phyloP scores from a whole-genome alignment of 2,329 filamentous ascomycete species.

The Phyllosticta capitalensis region DNA sequence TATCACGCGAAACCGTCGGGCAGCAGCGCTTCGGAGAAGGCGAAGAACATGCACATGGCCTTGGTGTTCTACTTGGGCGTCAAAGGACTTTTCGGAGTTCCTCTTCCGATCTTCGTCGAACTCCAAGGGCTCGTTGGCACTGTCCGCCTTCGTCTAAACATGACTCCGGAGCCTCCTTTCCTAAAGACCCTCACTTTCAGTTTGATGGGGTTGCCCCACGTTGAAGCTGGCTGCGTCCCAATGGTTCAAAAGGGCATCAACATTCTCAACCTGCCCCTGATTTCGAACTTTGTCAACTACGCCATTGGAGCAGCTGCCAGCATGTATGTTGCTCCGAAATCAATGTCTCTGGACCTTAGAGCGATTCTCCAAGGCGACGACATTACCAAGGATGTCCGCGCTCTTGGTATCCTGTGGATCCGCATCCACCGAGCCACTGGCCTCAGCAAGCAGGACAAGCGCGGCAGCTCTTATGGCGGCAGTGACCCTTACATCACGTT shows the following conservation, averaged over 20 bases:
- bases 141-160: conserved; percentile 68
- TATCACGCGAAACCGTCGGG: conserved; percentile 77
- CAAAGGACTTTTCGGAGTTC: conserved; percentile 80
- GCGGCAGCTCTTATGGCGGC: conserved; percentile 74
- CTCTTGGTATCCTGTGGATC: conserved; percentile 84
- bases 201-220: conserved; percentile 85
- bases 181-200: conserved; percentile 88
- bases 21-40: conserved; percentile 64
- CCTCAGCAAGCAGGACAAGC: conserved; percentile 81
- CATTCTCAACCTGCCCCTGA: conserved; percentile 80
- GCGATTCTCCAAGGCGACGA: conserved; percentile 87
- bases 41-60: conserved; percentile 95
- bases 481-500: conserved; percentile 94
- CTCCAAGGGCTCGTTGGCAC: conserved; percentile 86
- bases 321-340: conserved; percentile 92
- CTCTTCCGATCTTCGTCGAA: conserved; percentile 80
- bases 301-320: conserved; percentile 78
- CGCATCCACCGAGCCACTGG: conserved; percentile 80
- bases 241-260: conserved; percentile 90
- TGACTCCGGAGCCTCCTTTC: conserved; percentile 86
- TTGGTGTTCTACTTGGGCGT: conserved; percentile 88
- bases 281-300: conserved; percentile 95
- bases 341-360: conserved; percentile 80
- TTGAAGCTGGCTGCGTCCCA: conserved; percentile 80
- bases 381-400: conserved; percentile 79